Evolutionary conservation across 768 basidiomycete genomes (phyloP), one percentile per base, ranked within the genome.

Genomic region (Pleurotus citrinopileatus): DNA sequence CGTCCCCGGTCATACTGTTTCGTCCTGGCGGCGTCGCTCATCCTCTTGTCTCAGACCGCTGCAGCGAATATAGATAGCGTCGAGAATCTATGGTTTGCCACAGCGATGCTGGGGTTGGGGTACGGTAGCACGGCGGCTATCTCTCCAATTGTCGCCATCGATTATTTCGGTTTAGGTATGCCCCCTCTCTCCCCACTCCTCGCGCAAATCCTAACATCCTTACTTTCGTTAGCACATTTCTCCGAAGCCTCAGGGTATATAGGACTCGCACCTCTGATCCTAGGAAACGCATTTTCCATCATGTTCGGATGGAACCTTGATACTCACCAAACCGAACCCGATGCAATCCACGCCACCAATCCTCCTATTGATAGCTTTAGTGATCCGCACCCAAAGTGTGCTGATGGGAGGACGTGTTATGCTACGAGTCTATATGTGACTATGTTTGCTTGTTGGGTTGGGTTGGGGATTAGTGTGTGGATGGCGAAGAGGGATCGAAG

Each of bases 101-200:
- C 70, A 52, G 59, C 69, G 5, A 57, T 75, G n/a, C 67, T 91
- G 0, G 90, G 89, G 0, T 65, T 87, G 3, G 83, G 85, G 0
- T 88, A 94, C 60, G 92, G 92, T 2, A 77, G 81, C 47, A 69
- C 72, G 47, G 92, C 90, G 63, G 89, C 87, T 1, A 71, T 89
- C 37, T 76, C 80, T 61, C 90, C 91, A 0, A 84, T 86, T 17
- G 74, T 95, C 20, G 76, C 82, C 46, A 77, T 94, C 23, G 94
- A 95, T 59, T 94, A 89, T 89, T 96, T 94, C 59, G 93, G 93
- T 4, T 73, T 95, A 63, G 73, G 90, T 90, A 61, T 62, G 88
- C n/a, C n/a, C n/a, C 82, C 13, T 10, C 3, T 34, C 23, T 22
- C 34, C 34, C 29, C 1, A 20, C 25, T 2, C 36, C 52, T 17